Evolutionary conservation across 2,329 filamentous ascomycete species (phyloP).

Genomic region (Cladophialophora carrionii): DNA sequence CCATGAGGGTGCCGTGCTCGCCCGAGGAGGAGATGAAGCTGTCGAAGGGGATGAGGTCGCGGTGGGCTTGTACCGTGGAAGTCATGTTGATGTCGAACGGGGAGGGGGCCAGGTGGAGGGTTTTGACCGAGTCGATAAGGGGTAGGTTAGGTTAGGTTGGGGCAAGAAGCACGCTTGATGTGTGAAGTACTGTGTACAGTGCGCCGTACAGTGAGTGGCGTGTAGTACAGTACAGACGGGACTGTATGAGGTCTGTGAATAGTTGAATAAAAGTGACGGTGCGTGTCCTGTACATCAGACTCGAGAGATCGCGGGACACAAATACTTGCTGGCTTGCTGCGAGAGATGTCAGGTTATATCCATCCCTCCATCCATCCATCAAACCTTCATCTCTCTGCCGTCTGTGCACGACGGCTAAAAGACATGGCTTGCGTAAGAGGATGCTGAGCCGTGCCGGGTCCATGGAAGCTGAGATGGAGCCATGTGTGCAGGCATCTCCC

Average conservation of each 20-base stretch:
- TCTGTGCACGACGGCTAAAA: neutral
- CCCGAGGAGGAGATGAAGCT: conserved; percentile 20
- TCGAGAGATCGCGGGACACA: no score
- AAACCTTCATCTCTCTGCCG: no score
- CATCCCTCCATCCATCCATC: neutral
- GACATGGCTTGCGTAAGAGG: neutral
- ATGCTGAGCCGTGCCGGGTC: neutral
- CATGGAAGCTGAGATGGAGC: neutral
- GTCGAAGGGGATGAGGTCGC: conserved; percentile 21
- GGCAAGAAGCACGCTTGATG: no score
- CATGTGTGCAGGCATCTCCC: neutral
- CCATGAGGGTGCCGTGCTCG: conserved; percentile 19
- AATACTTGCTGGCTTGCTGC: no score
- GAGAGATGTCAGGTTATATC: neutral
- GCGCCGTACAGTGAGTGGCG: no score
- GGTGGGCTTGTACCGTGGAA: conserved; percentile 12
- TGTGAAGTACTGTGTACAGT: no score
- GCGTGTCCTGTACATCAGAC: no score
- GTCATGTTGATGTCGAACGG: neutral
- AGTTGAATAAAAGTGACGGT: no score
- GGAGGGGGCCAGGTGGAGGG: neutral
- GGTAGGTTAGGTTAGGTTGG: no score
- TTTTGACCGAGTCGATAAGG: no score
- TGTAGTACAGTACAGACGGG: no score
- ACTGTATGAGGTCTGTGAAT: no score